Evolutionary conservation across 805 yeast genomes (phyloP).

Genomic region (Barnettozyma sucrosica): DNA sequence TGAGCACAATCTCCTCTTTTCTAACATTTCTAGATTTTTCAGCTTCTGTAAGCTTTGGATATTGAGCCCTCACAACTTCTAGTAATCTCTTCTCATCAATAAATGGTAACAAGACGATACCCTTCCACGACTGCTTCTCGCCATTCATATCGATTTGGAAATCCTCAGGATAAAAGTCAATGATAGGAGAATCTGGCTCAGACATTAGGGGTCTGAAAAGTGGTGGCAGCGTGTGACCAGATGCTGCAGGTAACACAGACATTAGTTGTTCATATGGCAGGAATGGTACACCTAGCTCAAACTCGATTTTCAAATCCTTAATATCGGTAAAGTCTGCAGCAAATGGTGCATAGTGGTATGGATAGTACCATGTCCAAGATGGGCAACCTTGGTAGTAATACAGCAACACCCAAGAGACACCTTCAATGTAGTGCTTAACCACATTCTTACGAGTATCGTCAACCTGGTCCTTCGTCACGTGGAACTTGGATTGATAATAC

Average conservation of each 20-base stretch:
- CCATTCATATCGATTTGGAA: conserved; percentile 95
- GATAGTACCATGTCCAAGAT: conserved; percentile 97
- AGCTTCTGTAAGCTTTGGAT: conserved; percentile 55
- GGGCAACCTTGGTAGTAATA: conserved; percentile 98
- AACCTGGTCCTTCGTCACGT: conserved; percentile 48
- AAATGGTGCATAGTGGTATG: conserved; percentile 97
- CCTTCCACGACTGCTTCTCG: conserved; percentile 92
- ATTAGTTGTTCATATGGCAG: conserved; percentile 88
- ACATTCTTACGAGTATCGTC: conserved; percentile 50
- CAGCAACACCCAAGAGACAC: conserved; percentile 92
- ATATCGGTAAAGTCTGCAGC: conserved; percentile 74
- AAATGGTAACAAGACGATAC: conserved; percentile 83
- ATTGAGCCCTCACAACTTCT: conserved; percentile 58
- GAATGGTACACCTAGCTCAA: conserved; percentile 72
- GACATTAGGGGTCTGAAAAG: conserved; percentile 80
- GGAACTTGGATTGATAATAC: conserved; percentile 74
- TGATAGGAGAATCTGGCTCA: conserved; percentile 67
- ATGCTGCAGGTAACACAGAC: conserved; percentile 94
- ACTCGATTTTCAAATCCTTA: conserved; percentile 45
- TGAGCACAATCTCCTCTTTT: conserved; percentile 62
- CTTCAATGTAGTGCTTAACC: conserved; percentile 77
- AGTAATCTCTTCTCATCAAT: conserved; percentile 78
- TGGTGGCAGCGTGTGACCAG: conserved; percentile 79
- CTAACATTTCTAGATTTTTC: conserved; percentile 66
- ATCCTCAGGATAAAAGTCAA: conserved; percentile 82